Evolutionary conservation across 148 eudicot genomes (phyloP).

Genomic region (Vaccinium darrowii): DNA sequence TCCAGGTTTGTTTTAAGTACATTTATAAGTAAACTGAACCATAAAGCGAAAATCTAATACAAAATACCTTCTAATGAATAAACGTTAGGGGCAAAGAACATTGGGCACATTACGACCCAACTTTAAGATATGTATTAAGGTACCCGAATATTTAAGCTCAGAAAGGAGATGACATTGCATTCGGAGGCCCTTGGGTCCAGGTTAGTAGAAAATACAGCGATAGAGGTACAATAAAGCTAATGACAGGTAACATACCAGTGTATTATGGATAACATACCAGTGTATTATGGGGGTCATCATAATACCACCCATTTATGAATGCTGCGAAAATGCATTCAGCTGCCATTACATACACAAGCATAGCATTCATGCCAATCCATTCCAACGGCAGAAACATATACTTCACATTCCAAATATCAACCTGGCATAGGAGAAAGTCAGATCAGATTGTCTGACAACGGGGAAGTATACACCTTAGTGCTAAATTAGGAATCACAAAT

Average conservation of each 20-base stretch:
- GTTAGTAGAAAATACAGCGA: not conserved
- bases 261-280: constrained; percentile 60
- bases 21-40: not conserved
- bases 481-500: not conserved
- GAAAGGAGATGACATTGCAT: not conserved
- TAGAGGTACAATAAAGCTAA: not conserved
- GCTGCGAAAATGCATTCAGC: constrained; percentile 82
- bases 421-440: constrained; percentile 40
- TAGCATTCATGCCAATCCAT: constrained; percentile 99
- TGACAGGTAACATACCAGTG: constrained; percentile 46
- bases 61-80: not conserved
- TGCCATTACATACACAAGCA: constrained; percentile 92
- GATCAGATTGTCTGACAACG: not conserved
- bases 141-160: not conserved
- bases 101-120: not conserved
- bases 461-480: not conserved
- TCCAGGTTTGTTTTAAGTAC: not conserved
- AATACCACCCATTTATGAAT: constrained; percentile 92
- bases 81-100: not conserved
- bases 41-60: not conserved
- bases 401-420: constrained; percentile 54
- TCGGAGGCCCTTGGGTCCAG: not conserved
- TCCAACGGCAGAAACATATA: constrained; percentile 63
- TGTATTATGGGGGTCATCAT: constrained; percentile 60
- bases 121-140: not conserved